Evolutionary conservation across 2,329 filamentous ascomycete species (phyloP).

Genomic region (Blastomyces gilchristii): DNA sequence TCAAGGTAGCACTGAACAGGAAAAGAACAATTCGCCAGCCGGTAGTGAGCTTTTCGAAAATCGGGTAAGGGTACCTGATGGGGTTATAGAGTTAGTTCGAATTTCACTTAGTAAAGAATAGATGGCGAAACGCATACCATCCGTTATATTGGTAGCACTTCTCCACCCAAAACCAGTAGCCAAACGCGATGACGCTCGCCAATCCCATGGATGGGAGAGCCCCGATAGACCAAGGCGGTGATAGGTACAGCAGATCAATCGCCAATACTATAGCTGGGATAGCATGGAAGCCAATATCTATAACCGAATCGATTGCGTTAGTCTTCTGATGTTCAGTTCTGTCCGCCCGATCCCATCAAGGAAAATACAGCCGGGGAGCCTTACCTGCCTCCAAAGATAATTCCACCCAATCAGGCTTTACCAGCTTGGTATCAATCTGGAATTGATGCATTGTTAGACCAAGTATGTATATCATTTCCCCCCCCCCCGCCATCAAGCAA

Average conservation of each 20-base stretch:
- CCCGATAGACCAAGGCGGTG: slow-evolving; percentile 51
- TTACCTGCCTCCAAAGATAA: slow-evolving; percentile 31
- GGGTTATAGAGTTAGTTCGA: not conserved
- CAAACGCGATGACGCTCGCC: slow-evolving; percentile 43
- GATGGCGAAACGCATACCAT: slow-evolving; percentile 35
- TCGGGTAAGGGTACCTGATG: slow-evolving; percentile 49
- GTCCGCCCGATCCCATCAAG: not conserved
- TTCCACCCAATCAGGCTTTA: slow-evolving; percentile 38
- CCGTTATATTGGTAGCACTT: slow-evolving; percentile 49
- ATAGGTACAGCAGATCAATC: slow-evolving; percentile 47
- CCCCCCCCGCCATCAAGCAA: not conserved
- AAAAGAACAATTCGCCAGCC: slow-evolving; percentile 60
- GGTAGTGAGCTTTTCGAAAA: slow-evolving; percentile 61
- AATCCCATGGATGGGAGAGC: slow-evolving; percentile 42
- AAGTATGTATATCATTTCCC: not conserved
- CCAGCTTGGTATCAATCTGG: slow-evolving; percentile 39
- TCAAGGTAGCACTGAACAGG: slow-evolving; percentile 55
- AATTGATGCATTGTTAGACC: not conserved
- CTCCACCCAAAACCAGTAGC: slow-evolving; percentile 57
- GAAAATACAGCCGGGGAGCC: slow-evolving; percentile 8
- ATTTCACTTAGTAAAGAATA: not conserved
- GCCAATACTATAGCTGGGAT: slow-evolving; percentile 45
- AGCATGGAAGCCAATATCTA: slow-evolving; percentile 41
- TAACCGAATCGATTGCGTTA: not conserved
- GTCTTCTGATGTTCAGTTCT: not conserved